Evolutionary conservation across 257 asterid genomes (phyloP).

Genomic region (Henckelia pumila): DNA sequence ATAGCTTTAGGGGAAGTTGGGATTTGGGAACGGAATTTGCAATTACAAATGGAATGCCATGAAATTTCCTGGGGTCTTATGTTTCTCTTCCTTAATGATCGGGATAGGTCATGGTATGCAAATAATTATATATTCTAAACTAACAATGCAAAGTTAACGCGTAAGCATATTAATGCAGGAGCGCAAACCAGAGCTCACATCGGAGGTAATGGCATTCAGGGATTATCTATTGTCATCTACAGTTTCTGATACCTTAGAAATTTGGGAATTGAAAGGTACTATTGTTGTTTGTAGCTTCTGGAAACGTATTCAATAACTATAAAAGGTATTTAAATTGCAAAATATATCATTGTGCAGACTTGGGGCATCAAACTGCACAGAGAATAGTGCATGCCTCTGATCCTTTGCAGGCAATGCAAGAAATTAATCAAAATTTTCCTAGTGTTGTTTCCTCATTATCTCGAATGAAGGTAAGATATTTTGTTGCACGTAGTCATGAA

Average conservation of each 20-base stretch:
- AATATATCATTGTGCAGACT: slow-evolving; percentile 47
- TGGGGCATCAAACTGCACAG: slow-evolving; percentile 99
- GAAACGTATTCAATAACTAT: background rate
- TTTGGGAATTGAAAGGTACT: slow-evolving; percentile 96
- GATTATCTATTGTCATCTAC: slow-evolving; percentile 87
- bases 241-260: slow-evolving; percentile 82
- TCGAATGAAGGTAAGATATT: slow-evolving; percentile 73
- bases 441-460: slow-evolving; percentile 92
- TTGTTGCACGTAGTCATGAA: slow-evolving; percentile 25
- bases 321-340: slow-evolving; percentile 16
- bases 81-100: background rate
- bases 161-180: slow-evolving; percentile 57
- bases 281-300: slow-evolving; percentile 20
- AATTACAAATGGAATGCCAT: background rate
- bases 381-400: slow-evolving; percentile 94
- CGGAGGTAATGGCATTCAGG: slow-evolving; percentile 98
- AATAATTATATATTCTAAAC: background rate
- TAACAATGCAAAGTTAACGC: slow-evolving; percentile 23
- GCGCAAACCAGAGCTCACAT: slow-evolving; percentile 85
- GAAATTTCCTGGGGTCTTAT: background rate
- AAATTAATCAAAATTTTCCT: slow-evolving; percentile 92
- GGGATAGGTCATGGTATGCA: background rate
- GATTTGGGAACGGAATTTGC: background rate
- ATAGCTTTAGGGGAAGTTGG: too few species aligned
- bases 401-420: slow-evolving; percentile 94